Conservation (phyloP, 768 basidiomycete genomes). For the Collybiopsis luxurians region DNA sequence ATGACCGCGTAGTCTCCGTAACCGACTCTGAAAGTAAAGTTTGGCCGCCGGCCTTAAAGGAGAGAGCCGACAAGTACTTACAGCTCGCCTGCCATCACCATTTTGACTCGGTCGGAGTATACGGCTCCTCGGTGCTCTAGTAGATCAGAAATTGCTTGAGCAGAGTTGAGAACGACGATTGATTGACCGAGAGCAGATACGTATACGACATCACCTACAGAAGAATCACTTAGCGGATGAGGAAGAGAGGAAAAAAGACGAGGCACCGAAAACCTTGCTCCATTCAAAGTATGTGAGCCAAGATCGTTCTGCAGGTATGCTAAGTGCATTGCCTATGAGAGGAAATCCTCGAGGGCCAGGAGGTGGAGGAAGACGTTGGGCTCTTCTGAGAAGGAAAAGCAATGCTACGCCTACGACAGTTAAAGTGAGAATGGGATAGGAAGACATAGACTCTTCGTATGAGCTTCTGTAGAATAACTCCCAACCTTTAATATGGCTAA, state of each 20-base stretch:
- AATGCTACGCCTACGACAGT: too few relatives aligned
- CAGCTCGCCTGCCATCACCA: background rate
- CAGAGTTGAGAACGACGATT: slow-evolving; percentile 21
- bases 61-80: background rate
- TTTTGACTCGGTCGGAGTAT: slow-evolving; percentile 23
- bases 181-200: slow-evolving; percentile 18
- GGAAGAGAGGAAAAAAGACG: background rate
- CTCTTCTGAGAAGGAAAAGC: too few relatives aligned
- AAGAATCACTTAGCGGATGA: background rate
- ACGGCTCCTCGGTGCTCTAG: slow-evolving; percentile 24
- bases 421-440: too few relatives aligned
- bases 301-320: slow-evolving; percentile 30
- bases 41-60: background rate
- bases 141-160: slow-evolving; percentile 19
- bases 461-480: too few relatives aligned
- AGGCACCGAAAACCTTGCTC: slow-evolving; percentile 31
- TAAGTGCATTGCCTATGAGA: slow-evolving; percentile 33
- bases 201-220: slow-evolving; percentile 24
- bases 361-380: too few relatives aligned
- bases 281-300: slow-evolving; percentile 31
- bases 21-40: background rate
- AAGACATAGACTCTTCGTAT: too few relatives aligned
- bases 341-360: slow-evolving; percentile 35
- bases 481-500: too few relatives aligned
- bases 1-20: background rate